phyloP scores from a whole-genome alignment of 345 rosid genomes.

The Citrus unshiu region DNA sequence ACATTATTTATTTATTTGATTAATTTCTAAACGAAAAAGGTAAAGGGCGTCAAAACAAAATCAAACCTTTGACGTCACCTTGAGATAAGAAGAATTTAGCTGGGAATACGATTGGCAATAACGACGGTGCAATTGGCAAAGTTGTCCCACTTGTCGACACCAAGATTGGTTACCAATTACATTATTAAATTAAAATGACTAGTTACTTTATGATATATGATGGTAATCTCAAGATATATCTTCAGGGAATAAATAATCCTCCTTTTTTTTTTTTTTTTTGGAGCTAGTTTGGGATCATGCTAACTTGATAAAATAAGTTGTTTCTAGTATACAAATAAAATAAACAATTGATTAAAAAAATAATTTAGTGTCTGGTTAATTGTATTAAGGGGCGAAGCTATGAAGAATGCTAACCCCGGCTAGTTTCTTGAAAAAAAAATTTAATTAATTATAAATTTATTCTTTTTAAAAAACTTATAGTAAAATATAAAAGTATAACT shows the following conservation, averaged over 20 bases:
- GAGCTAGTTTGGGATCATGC: too few species aligned
- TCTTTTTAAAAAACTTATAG: too few species aligned
- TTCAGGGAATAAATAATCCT: too few species aligned
- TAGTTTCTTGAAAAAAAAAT: too few species aligned
- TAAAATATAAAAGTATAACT: too few species aligned
- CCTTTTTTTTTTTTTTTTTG: too few species aligned
- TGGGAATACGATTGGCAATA: neutral
- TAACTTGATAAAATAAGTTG: too few species aligned
- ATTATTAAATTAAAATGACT: neutral
- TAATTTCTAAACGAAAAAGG: neutral
- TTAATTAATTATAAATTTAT: too few species aligned
- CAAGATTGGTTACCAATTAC: neutral
- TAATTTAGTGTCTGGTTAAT: rapidly evolving
- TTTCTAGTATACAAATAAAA: too few species aligned
- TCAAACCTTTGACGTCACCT: neutral
- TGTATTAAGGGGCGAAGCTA: too few species aligned
- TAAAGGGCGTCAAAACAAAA: neutral
- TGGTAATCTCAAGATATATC: neutral
- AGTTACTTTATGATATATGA: neutral
- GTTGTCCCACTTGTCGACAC: neutral
- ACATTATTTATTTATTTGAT: too few species aligned
- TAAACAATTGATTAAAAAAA: too few species aligned
- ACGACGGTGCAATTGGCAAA: neutral
- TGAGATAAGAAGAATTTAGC: neutral
- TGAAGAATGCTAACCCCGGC: rapidly evolving